Base-by-base conservation (phyloP, 192 early-diverging fungal genomes). In the Thoreauomyces humboldtii region DNA sequence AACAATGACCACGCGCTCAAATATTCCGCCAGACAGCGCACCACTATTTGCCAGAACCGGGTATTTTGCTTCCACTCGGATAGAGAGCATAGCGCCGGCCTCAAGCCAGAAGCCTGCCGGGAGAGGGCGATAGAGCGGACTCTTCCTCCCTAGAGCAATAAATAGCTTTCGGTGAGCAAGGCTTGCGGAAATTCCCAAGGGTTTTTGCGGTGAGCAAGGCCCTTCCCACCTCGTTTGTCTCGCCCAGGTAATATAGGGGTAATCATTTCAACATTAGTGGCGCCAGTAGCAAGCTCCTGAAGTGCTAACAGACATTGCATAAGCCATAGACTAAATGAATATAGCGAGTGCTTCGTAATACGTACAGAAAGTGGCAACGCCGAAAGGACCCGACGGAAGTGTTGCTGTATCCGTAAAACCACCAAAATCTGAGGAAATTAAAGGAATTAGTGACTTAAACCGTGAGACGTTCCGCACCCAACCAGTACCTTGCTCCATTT, bases 71-170 rank as follows among this genome's bases (percentile, higher is more conserved):
- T 63, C 53, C 15, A 71, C 54, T 2, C 38, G 46, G 31, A 71
- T 57, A 2, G 69, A 19, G 28, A 71, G 53, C 7, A 51, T 64
- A 7, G 69, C 57, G 4, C 41, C 59, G 14, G 69, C 54, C 43
- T 71, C 69, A 27, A 71, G 43, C 69, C 69, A 71, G n/a, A 51
- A 33, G 1, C 29, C 69, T 44, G 60, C 19, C 22, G 69, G 69
- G 3, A 71, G 41, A 37, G 37, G n/a, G 3, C 58, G 58, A n/a
- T 19, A 7, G 46, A 7, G 7, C 46, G 7, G 7, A 36, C 59
- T 48, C 12, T 14, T 11, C 43, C n/a, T n/a, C n/a, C n/a, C n/a
- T n/a, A n/a, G n/a, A n/a, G n/a, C n/a, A n/a, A n/a, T n/a, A n/a
- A n/a, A n/a, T n/a, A n/a, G n/a, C n/a, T n/a, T n/a, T n/a, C n/a